Evolutionary conservation across 2,329 filamentous ascomycete genomes (phyloP), one percentile per base, ranked within the genome.

Genomic region (Chrysoporthe puriensis): DNA sequence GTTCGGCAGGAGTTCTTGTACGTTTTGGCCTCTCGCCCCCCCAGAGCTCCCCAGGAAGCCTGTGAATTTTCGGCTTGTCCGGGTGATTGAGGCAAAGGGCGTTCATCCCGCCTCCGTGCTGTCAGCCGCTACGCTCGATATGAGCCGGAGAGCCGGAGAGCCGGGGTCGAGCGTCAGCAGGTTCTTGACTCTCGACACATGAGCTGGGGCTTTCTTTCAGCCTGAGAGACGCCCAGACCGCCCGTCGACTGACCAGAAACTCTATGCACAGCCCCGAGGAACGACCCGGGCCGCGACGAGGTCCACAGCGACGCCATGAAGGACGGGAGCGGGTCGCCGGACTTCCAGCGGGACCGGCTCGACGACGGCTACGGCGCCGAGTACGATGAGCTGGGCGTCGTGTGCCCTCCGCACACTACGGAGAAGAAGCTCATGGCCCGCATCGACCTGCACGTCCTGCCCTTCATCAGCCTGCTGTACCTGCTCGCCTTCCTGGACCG

Each of bases 391-490:
- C 68, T 75, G 54, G 67, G 71, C 56, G 74, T 81, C 26, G 74
- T 63, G 60, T 85, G 84, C 69, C 86, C 86, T 44, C 72, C 83
- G 63, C 82, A 85, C 76, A 88, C 85, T 4, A 88, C 86, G 2
- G 90, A 93, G 79, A 81, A 83, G 71, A 86, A 82, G 73, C 82
- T 95, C 68, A 85, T 92, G 80, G 78, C 84, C 70, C 91, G 89
- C 78, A 89, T 94, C 74, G 92, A 94, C 76, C 76, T 88, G 71
- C 88, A 86, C 72, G 84, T 95, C 63, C 81, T 95, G 63, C 92
- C 92, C 0, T 91, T 90, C 71, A 82, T 95, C 64, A 90, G 87
- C 75, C 81, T 94, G 69, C 82, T 94, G 76, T 93, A 92, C 75
- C 79, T 91, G 52, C 80, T 91, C 61, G 89, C 90, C 48, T 92